phyloP scores from a whole-genome alignment of 2,329 filamentous ascomycete species.

The Aureobasidium melanogenum region DNA sequence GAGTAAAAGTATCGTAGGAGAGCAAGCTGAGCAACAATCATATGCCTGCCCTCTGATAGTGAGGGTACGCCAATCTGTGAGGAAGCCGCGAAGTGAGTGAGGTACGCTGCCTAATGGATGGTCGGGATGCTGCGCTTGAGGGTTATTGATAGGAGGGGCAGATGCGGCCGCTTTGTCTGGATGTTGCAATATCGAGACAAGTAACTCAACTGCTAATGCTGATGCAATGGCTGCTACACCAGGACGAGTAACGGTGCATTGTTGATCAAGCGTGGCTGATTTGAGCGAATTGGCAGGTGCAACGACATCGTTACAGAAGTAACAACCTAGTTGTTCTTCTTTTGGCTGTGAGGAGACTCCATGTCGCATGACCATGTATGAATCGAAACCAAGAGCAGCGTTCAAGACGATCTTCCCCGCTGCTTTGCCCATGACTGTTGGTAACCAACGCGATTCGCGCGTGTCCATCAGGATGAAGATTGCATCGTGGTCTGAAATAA shows the following conservation, averaged over 20 bases:
- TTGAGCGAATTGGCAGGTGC: constrained; percentile 89
- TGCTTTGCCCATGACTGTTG: constrained; percentile 91
- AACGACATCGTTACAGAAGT: constrained; percentile 98
- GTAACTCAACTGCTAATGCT: constrained; percentile 78
- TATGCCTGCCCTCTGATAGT: constrained; percentile 67
- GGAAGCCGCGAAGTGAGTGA: constrained; percentile 71
- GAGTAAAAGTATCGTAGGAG: constrained; percentile 56
- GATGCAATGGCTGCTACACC: constrained; percentile 90
- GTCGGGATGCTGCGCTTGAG: constrained; percentile 11
- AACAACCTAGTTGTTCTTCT: constrained; percentile 69
- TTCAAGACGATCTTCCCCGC: constrained; percentile 94
- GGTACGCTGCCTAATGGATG: constrained; percentile 62
- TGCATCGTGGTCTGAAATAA: constrained; percentile 80
- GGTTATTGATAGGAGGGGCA: constrained; percentile 18
- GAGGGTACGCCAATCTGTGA: constrained; percentile 65
- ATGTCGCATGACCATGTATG: constrained; percentile 94
- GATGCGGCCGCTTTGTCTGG: constrained; percentile 33
- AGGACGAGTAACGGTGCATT: constrained; percentile 93
- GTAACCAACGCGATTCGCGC: constrained; percentile 87
- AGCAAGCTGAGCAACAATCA: constrained; percentile 74
- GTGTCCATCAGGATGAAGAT: constrained; percentile 97
- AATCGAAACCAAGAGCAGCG: constrained; percentile 90
- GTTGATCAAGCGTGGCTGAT: constrained; percentile 91
- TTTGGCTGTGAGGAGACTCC: constrained; percentile 47
- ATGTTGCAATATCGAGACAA: constrained; percentile 78